These are phyloP conservation scores for Calycina herbarum DNA, from an alignment of 2,329 filamentous ascomycete genomes.

Conservation along the genomic window DNA sequence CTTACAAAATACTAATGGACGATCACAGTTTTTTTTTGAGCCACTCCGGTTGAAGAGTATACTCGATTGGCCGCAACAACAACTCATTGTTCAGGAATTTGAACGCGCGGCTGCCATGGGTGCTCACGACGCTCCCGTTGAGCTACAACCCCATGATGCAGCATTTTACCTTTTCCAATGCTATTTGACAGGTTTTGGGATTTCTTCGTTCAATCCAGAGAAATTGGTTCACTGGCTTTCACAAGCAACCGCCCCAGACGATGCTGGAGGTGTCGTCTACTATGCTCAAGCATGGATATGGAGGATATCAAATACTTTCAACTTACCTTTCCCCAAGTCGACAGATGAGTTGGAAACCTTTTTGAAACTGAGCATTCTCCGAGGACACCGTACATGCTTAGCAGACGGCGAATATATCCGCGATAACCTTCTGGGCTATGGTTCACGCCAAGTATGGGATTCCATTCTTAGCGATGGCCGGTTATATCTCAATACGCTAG, in stretches of 20 bases:
- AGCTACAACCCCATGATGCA: not conserved
- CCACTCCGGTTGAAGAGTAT: not conserved
- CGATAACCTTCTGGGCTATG: not conserved
- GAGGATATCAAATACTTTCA: not conserved
- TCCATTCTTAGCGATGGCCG: not conserved
- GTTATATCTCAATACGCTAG: not conserved
- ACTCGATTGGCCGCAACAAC: not conserved
- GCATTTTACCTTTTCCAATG: not conserved
- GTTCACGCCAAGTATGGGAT: not conserved
- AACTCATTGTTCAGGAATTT: not conserved
- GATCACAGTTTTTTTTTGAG: not conserved
- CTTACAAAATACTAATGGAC: not conserved
- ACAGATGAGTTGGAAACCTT: not conserved
- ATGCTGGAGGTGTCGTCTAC: conserved; percentile 4
- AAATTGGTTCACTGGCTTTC: not conserved
- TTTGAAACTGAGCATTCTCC: not conserved
- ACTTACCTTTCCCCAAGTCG: not conserved
- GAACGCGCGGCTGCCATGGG: not conserved
- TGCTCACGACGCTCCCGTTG: not conserved
- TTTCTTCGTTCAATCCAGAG: not conserved
- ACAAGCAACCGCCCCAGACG: not conserved
- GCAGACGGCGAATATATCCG: not conserved
- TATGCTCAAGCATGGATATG: conserved; percentile 1
- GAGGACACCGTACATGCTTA: not conserved
- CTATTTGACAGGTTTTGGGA: not conserved